Evolutionary conservation across 1,284 basidiomycete genomes (phyloP), one percentile per base, ranked within the genome.

Genomic region (Leccinum griseonigrum): DNA sequence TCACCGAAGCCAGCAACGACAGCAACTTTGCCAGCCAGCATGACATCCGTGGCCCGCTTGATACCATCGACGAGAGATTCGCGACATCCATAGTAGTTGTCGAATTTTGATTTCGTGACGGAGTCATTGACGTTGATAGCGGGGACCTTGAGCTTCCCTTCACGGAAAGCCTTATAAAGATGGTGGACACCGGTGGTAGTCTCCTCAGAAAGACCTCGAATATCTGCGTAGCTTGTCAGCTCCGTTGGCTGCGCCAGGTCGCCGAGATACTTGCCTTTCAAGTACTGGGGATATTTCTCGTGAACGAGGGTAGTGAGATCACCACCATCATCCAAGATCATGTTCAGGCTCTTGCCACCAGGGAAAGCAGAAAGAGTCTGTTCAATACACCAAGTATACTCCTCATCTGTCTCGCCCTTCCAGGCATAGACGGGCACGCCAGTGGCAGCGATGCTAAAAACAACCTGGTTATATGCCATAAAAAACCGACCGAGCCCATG

Each of bases 111-210:
- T 83, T 99, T 99, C 72, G 97, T 99, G 75, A 99, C 97, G 29
- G 97, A 98, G 83, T 98, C 95, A 79, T 97, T 97, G 77, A 99
- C 97, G 79, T 99, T 99, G 87, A 99, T 99, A 71, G 97, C 97
- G 68, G 97, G 95, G 68, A 98, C 84, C 85, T 97, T 98, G 76
- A 99, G 88, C 76, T 87, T 94, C 72, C 96, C 96, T 60, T 97
- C 94, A 72, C 94, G 90, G 90, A 95, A 92, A 69, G 92, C 88
- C 83, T 95, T 95, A 92, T 99, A 99, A 55, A 99, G 85, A 82
- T 98, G 96, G 83, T 99, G 97, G 59, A 99, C 97, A 86, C 97
- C 97, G 66, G 97, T 99, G 68, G 97, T 99, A 68, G 97, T 99
- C 85, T 99, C 97, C 84, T 99, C 97, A 58, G 97, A 99, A 66